phyloP scores from a whole-genome alignment of 805 yeast species.

The Clavispora phyllophila region DNA sequence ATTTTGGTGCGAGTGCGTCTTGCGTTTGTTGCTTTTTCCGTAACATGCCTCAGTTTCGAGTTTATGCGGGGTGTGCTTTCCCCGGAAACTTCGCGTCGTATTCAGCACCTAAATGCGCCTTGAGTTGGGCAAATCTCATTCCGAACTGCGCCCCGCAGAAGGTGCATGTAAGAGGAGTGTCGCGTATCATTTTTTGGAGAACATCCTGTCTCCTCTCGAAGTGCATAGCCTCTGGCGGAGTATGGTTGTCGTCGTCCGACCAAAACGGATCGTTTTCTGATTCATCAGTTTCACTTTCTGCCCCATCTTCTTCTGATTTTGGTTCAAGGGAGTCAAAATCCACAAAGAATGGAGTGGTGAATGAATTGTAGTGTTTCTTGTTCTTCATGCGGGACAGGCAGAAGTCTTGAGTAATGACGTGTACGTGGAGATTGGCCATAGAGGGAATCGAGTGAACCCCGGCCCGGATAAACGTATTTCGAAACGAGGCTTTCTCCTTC shows the following conservation, averaged over 20 bases:
- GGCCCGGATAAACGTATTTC: constrained; percentile 33
- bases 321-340: constrained; percentile 42
- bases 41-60: no score
- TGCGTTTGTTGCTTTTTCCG: background rate
- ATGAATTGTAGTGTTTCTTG: constrained; percentile 66
- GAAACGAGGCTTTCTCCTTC: constrained; percentile 13
- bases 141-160: constrained; percentile 24
- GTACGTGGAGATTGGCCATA: constrained; percentile 64
- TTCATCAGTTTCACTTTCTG: background rate
- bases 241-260: background rate
- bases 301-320: no score
- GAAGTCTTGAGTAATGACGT: constrained; percentile 65
- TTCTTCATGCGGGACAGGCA: constrained; percentile 50
- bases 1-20: background rate
- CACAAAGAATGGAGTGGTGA: constrained; percentile 62
- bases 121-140: constrained; percentile 20
- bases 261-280: constrained; percentile 4
- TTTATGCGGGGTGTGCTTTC: background rate
- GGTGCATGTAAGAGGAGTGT: constrained; percentile 22
- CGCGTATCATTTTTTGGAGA: constrained; percentile 9
- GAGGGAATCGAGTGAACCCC: constrained; percentile 76
- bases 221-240: background rate
- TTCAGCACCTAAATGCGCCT: constrained; percentile 24
- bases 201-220: background rate
- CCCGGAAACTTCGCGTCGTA: constrained; percentile 13